Evolutionary conservation across 2,329 filamentous ascomycete genomes (phyloP).

Genomic region (Pezizomycotina sp.): DNA sequence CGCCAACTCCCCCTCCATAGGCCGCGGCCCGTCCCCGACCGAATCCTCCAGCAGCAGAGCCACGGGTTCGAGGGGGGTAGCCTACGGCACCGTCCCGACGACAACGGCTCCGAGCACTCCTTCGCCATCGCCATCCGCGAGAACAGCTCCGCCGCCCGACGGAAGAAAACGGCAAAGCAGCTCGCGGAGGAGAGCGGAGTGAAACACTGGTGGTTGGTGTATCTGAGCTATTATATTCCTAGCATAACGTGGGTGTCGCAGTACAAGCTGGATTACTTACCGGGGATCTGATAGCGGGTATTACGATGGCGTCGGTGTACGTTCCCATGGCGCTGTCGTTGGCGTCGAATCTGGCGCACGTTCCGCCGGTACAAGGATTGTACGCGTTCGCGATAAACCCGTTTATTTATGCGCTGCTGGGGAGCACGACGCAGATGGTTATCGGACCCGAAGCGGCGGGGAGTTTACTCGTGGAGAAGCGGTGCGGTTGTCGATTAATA

Average conservation of each 20-base stretch:
- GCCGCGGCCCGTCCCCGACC: constrained; percentile 26
- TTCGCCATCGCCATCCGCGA: constrained; percentile 31
- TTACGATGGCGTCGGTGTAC: constrained; percentile 88
- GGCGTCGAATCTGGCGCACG: constrained; percentile 78
- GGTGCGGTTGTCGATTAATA: constrained; percentile 52
- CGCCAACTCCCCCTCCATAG: constrained; percentile 35
- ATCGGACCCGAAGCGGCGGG: constrained; percentile 91
- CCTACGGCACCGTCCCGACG: constrained; percentile 18
- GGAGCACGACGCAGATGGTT: constrained; percentile 82
- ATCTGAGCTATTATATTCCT: constrained; percentile 83
- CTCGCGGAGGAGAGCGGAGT: constrained; percentile 30
- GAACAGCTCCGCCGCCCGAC: constrained; percentile 4
- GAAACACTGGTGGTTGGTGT: constrained; percentile 58
- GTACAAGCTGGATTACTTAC: constrained; percentile 62
- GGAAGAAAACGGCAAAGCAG: constrained; percentile 17
- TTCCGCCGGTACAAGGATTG: constrained; percentile 82
- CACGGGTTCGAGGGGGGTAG: constrained; percentile 10
- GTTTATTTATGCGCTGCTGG: constrained; percentile 74
- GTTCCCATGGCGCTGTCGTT: constrained; percentile 92
- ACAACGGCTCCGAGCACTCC: constrained; percentile 28
- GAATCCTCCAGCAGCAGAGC: constrained; percentile 28
- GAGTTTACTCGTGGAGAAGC: constrained; percentile 69
- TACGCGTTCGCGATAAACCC: constrained; percentile 92
- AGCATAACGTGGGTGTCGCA: constrained; percentile 79
- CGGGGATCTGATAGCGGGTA: constrained; percentile 70